Evolutionary conservation across 2,329 filamentous ascomycete species (phyloP), one percentile per base, ranked within the genome.

Genomic region (Trichoderma citrinoviride): DNA sequence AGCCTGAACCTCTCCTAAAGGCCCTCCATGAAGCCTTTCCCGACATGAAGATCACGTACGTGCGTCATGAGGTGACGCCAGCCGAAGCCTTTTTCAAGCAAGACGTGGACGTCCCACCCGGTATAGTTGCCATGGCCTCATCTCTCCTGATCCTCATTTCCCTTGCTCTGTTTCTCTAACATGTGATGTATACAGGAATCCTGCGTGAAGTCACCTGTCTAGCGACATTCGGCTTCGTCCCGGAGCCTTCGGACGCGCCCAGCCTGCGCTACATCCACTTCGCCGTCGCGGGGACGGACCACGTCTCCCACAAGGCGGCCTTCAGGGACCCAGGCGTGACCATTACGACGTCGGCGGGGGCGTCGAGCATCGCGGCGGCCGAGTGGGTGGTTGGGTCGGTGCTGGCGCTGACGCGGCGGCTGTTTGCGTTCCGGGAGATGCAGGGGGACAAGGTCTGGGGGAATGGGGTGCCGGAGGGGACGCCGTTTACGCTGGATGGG

Each of bases 81-180:
- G 14, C 33, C 17, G 57, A 61, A 15, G 57, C 57, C 2, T 61
- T 61, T 41, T n/a, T 41, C 57, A 61, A 61, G 46, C 57, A 61
- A 5, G 57, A 61, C 25, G 50, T 61, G 57, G 7, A 61, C 12
- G 50, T 61, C 6, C 57, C 57, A 41, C 57, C 57, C 27, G 57
- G 57, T 61, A n/a, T n/a, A n/a, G n/a, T n/a, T n/a, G n/a, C n/a
- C n/a, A n/a, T n/a, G n/a, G n/a, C n/a, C n/a, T n/a, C n/a, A n/a
- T n/a, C n/a, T n/a, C n/a, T n/a, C n/a, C n/a, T n/a, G n/a, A n/a
- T n/a, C n/a, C n/a, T n/a, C n/a, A n/a, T n/a, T n/a, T n/a, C n/a
- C n/a, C n/a, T n/a, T n/a, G 7, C 5, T 41, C 10, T 27, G 10
- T 17, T 50, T 21, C 1, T 19, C 23, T 19, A 19, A 17, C 6